Evolutionary conservation across 1,284 basidiomycete genomes (phyloP).

Genomic region (Malassezia globosa): DNA sequence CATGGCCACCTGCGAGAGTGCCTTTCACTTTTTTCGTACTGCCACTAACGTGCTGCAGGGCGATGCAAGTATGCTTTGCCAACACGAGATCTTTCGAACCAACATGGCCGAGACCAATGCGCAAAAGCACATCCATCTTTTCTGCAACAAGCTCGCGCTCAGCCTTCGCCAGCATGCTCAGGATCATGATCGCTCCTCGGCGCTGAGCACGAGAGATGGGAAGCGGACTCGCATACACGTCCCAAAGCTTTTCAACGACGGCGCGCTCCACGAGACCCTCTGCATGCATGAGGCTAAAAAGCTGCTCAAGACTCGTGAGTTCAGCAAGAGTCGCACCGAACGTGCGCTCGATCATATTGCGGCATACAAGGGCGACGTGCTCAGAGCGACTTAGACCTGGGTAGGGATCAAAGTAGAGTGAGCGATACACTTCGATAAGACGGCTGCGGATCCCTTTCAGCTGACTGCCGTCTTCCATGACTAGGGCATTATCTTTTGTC

Average conservation of each 20-base stretch:
- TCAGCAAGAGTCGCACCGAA: slow-evolving; percentile 72
- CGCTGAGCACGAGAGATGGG: slow-evolving; percentile 63
- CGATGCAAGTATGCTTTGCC: slow-evolving; percentile 85
- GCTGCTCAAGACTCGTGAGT: slow-evolving; percentile 86
- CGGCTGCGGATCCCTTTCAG: slow-evolving; percentile 76
- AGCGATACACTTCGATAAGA: slow-evolving; percentile 78
- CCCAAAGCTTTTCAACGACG: slow-evolving; percentile 83
- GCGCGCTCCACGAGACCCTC: slow-evolving; percentile 67
- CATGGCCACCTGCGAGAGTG: slow-evolving; percentile 65
- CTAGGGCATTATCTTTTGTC: slow-evolving; percentile 82
- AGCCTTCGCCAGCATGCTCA: slow-evolving; percentile 88
- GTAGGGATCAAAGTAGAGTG: slow-evolving; percentile 64
- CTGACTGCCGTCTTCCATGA: slow-evolving; percentile 66
- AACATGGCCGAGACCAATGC: slow-evolving; percentile 71
- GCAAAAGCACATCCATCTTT: slow-evolving; percentile 70
- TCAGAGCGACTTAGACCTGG: slow-evolving; percentile 60
- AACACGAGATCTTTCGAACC: slow-evolving; percentile 68
- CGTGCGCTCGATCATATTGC: slow-evolving; percentile 68
- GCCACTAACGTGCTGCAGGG: slow-evolving; percentile 79
- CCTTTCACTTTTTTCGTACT: slow-evolving; percentile 94
- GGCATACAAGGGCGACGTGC: slow-evolving; percentile 85
- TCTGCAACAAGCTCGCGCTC: slow-evolving; percentile 74
- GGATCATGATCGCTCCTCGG: slow-evolving; percentile 81
- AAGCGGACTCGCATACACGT: slow-evolving; percentile 58
- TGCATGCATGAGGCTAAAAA: slow-evolving; percentile 86